Evolutionary conservation across 306 rosid species (phyloP).

Genomic region (Lagenaria siceraria): DNA sequence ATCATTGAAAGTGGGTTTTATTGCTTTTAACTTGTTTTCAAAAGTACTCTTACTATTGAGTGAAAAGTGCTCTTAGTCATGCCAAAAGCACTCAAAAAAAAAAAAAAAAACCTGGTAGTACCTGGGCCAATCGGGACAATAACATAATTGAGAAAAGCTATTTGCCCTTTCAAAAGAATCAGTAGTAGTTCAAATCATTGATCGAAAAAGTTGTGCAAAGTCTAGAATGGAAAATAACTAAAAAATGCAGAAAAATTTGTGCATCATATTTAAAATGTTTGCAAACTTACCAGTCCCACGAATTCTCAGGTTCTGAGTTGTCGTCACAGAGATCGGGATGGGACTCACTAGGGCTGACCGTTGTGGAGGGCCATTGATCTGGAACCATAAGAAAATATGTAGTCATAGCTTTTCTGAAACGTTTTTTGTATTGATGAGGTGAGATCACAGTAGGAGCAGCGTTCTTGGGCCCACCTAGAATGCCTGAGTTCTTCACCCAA

Average conservation of each 20-base stretch:
- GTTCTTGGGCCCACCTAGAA: conserved; percentile 93
- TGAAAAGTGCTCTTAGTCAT: background rate
- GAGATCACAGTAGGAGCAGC: conserved; percentile 84
- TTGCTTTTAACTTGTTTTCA: background rate
- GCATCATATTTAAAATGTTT: background rate
- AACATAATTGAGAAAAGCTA: background rate
- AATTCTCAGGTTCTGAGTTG: conserved; percentile 26
- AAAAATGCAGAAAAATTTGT: background rate
- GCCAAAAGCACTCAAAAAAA: background rate
- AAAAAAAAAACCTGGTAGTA: background rate
- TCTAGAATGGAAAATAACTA: background rate
- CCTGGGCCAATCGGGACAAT: background rate
- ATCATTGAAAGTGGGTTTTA: too few relatives aligned
- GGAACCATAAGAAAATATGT: conserved; percentile 95
- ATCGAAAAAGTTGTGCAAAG: background rate
- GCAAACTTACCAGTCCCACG: conserved; percentile 3
- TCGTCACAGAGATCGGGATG: conserved; percentile 62
- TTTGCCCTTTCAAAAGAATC: background rate
- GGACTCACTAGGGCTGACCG: conserved; percentile 40
- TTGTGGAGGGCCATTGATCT: conserved; percentile 82
- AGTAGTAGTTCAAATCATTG: background rate
- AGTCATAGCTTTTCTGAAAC: conserved; percentile 97
- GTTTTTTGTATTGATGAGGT: conserved; percentile 84
- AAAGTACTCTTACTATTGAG: background rate
- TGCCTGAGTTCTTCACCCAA: conserved; percentile 94